These are phyloP conservation scores for Hemisphaericaspora xylofermentans DNA, from an alignment of 1,139 yeast species.

Conservation along the genomic window DNA sequence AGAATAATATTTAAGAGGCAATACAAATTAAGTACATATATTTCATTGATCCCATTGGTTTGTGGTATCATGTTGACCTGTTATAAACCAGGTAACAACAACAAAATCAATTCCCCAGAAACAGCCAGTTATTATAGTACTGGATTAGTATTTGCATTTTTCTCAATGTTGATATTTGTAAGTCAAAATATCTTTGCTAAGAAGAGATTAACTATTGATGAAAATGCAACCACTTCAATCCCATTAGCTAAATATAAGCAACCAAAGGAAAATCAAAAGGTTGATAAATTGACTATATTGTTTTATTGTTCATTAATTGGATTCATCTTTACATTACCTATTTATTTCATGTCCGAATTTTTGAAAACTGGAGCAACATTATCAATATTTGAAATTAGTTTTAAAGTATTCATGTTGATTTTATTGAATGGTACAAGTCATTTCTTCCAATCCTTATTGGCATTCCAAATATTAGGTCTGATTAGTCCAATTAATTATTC, in stretches of 20 bases:
- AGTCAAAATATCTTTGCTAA: constrained; percentile 91
- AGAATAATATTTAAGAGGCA: constrained; percentile 54
- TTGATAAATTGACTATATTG: constrained; percentile 81
- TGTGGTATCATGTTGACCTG: constrained; percentile 86
- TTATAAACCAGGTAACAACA: constrained; percentile 35
- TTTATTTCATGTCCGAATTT: constrained; percentile 66
- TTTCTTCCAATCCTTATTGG: constrained; percentile 80
- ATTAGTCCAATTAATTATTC: constrained; percentile 89
- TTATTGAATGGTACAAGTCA: constrained; percentile 73
- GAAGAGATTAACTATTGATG: constrained; percentile 59
- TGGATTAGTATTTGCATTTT: constrained; percentile 74
- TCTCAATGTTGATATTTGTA: constrained; percentile 85
- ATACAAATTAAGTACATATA: constrained; percentile 66
- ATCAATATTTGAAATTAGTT: constrained; percentile 35
- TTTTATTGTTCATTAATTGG: constrained; percentile 85
- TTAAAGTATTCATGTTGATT: constrained; percentile 35
- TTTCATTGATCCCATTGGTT: constrained; percentile 74
- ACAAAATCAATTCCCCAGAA: constrained; percentile 14
- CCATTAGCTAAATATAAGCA: constrained; percentile 6
- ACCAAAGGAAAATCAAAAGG: constrained; percentile 33
- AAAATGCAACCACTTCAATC: constrained; percentile 6
- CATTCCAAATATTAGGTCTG: constrained; percentile 84
- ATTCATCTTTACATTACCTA: constrained; percentile 71
- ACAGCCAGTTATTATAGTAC: constrained; percentile 27
- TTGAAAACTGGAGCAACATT: constrained; percentile 33